These are phyloP conservation scores for Cardamine occulta DNA, from an alignment of 345 rosid genomes.

Conservation along the genomic window DNA sequence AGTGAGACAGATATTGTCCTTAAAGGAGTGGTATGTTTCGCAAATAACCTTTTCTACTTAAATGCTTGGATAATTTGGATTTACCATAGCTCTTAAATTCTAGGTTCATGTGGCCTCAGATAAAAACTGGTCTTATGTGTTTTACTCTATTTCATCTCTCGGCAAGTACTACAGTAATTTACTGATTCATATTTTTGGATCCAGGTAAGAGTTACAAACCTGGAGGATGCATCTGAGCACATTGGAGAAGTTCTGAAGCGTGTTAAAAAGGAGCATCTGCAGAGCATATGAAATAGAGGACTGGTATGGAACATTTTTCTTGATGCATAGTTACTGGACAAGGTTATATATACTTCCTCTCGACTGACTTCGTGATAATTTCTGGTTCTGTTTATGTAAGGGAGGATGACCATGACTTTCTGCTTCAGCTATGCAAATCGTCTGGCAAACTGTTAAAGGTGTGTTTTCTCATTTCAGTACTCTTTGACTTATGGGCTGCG, in stretches of 20 bases:
- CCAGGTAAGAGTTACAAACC: conserved; percentile 76
- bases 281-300: conserved; percentile 82
- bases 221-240: conserved; percentile 88
- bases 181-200: not conserved
- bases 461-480: conserved; percentile 18
- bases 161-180: conserved; percentile 5
- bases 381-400: conserved; percentile 37
- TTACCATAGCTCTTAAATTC: not conserved
- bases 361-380: not conserved
- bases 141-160: not conserved
- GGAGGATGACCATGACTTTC: conserved; percentile 84
- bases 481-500: not conserved
- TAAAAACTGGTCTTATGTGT: not conserved
- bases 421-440: conserved; percentile 77
- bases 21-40: conserved; percentile 86
- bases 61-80: not conserved
- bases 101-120: not conserved
- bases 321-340: not conserved
- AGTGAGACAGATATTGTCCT: conserved; percentile 89
- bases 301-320: conserved; percentile 52
- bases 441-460: conserved; percentile 90
- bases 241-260: conserved; percentile 88
- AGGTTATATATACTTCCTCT: not conserved
- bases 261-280: conserved; percentile 83
- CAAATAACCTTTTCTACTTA: not conserved